These are phyloP conservation scores for Aureobasidium sp. DNA, from an alignment of 2,329 filamentous ascomycete species.

Conservation along the genomic window DNA sequence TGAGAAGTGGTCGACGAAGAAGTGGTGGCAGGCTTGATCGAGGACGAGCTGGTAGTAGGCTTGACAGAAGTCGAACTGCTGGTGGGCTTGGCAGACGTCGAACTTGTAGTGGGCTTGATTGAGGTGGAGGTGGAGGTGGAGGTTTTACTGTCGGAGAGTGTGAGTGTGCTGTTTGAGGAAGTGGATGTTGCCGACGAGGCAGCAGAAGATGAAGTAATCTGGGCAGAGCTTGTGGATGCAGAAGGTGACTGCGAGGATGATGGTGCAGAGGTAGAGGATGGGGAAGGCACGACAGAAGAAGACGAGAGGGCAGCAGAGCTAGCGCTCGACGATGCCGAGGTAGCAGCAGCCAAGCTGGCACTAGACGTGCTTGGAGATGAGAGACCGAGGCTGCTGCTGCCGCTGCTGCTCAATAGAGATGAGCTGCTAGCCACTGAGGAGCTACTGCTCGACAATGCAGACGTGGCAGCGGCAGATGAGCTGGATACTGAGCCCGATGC, in stretches of 20 bases:
- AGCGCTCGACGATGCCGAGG: not conserved
- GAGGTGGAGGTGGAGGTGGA: not conserved
- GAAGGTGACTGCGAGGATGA: not conserved
- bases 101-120: not conserved
- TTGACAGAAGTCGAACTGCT: not conserved
- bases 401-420: not conserved
- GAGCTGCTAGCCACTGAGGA: not conserved
- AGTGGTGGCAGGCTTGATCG: not conserved
- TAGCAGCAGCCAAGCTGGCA: not conserved
- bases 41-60: not conserved
- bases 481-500: not conserved
- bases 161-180: constrained; percentile 10
- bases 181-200: not conserved
- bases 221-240: not conserved
- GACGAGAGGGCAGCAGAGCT: not conserved
- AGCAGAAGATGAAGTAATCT: not conserved
- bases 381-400: not conserved
- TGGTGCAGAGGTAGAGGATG: not conserved
- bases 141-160: not conserved
- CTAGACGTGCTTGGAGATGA: not conserved
- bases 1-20: not conserved
- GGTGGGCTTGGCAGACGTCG: not conserved
- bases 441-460: not conserved
- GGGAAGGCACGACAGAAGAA: not conserved
- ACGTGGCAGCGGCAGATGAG: not conserved